These are phyloP conservation scores for Xerocomellus chrysenteron DNA, from an alignment of 768 basidiomycete genomes.

Conservation along the genomic window DNA sequence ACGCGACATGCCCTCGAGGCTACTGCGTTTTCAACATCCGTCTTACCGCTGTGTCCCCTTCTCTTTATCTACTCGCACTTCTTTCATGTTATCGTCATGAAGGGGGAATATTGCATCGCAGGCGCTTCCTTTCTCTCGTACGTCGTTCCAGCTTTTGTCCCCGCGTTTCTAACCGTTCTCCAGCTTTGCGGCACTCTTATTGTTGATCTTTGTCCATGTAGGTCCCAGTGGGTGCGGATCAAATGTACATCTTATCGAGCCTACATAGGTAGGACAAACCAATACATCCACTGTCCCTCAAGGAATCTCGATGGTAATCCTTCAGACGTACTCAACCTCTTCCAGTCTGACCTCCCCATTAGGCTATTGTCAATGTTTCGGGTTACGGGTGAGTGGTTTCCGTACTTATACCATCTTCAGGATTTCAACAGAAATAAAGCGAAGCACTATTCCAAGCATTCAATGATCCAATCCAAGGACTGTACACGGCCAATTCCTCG, in stretches of 20 bases:
- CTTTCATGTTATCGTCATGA: constrained; percentile 43
- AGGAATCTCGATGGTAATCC: constrained; percentile 67
- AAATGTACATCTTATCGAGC: constrained; percentile 22
- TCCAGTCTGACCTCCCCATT: constrained; percentile 17
- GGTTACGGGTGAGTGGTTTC: constrained; percentile 57
- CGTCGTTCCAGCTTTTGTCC: constrained; percentile 26
- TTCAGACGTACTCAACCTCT: constrained; percentile 1
- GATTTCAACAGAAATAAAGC: constrained; percentile 33
- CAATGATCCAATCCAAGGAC: constrained; percentile 55
- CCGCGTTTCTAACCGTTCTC: constrained; percentile 12
- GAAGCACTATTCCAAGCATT: constrained; percentile 49
- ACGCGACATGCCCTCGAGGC: constrained; percentile 25
- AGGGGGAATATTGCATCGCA: constrained; percentile 75
- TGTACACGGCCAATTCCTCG: constrained; percentile 68
- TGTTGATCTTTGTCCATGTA: constrained; percentile 83
- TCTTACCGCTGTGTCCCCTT: constrained; percentile 14
- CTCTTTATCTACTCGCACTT: constrained; percentile 17
- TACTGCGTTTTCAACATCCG: constrained; percentile 21
- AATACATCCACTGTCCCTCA: constrained; percentile 73
- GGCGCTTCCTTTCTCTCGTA: constrained; percentile 72
- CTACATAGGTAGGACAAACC: constrained; percentile 72
- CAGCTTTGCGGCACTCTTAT: constrained; percentile 40
- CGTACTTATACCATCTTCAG: not conserved
- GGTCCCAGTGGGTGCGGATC: constrained; percentile 29
- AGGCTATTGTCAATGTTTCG: constrained; percentile 72